Conservation (phyloP, 1,284 basidiomycete genomes). For the Mycena citricolor region DNA sequence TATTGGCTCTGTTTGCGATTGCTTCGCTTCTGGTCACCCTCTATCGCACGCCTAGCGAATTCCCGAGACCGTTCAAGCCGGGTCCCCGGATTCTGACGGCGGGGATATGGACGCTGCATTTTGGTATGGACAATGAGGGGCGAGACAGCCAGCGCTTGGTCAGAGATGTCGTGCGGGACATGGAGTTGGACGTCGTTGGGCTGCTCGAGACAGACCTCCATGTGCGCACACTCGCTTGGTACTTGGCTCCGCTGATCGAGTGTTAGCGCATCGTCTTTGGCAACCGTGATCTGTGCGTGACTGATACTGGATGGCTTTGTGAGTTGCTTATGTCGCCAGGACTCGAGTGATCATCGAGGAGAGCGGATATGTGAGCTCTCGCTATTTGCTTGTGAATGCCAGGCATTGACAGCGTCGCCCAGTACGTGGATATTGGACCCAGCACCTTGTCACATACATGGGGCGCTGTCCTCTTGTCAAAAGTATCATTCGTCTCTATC, state of each 20-base stretch:
- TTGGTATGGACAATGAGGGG: slow-evolving; percentile 82
- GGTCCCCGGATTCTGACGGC: slow-evolving; percentile 76
- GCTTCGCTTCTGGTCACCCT: slow-evolving; percentile 54
- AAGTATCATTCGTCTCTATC: slow-evolving; percentile 42
- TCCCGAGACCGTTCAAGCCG: slow-evolving; percentile 61
- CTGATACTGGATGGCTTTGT: not conserved
- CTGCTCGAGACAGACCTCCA: slow-evolving; percentile 87
- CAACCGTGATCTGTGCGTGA: slow-evolving; percentile 81
- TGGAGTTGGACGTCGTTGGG: slow-evolving; percentile 82
- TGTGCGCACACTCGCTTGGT: slow-evolving; percentile 42
- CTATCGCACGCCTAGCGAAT: slow-evolving; percentile 48
- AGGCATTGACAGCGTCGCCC: slow-evolving; percentile 14
- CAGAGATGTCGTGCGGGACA: slow-evolving; percentile 71
- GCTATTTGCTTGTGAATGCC: slow-evolving; percentile 2
- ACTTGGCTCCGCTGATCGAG: slow-evolving; percentile 3
- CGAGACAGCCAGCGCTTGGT: slow-evolving; percentile 83
- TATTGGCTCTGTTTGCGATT: slow-evolving; percentile 47
- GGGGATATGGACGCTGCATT: slow-evolving; percentile 94
- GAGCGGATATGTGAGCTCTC: slow-evolving; percentile 70
- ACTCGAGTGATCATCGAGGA: slow-evolving; percentile 79
- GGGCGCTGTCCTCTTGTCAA: slow-evolving; percentile 84
- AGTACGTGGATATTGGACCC: slow-evolving; percentile 83
- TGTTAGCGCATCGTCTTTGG: slow-evolving; percentile 81
- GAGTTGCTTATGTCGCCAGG: slow-evolving; percentile 35
- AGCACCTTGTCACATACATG: slow-evolving; percentile 91